Percentiles rank a stretch among this genome's conserved stretches.
Conservation (phyloP, 139 green algal species). For the Astrephomene gubernaculifera region DNA sequence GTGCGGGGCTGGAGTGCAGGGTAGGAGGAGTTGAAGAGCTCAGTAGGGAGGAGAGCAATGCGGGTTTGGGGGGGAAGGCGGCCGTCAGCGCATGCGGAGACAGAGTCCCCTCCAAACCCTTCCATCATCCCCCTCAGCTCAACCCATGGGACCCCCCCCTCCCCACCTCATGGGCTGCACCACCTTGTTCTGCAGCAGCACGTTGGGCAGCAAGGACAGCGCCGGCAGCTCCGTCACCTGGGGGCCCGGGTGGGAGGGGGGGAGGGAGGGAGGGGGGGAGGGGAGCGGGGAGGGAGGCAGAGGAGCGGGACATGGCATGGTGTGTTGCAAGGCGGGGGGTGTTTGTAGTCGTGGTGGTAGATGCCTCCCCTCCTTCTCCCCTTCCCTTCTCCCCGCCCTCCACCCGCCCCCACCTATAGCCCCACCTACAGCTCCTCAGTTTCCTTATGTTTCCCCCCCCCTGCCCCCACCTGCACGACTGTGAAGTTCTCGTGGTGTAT, state of each 20-base stretch:
- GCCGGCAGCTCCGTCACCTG: conserved; percentile 78
- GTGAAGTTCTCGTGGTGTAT: conserved; percentile 65
- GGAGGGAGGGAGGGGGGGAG: not conserved
- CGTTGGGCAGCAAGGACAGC: conserved; percentile 71
- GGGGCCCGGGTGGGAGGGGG: not conserved
- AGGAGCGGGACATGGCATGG: not conserved
- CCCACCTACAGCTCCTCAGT: no score
- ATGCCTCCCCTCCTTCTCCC: no score
- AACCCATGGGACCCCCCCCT: not conserved
- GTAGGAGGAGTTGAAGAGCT: conserved; percentile 45
- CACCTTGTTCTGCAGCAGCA: conserved; percentile 64
- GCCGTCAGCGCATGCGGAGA: no score
- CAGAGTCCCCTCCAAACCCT: not conserved
- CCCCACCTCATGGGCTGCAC: conserved; percentile 63
- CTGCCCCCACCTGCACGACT: conserved; percentile 43
- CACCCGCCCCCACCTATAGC: no score
- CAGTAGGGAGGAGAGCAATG: no score
- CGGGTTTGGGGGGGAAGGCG: no score
- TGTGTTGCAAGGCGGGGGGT: no score
- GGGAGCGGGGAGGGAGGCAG: not conserved
- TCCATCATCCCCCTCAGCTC: not conserved
- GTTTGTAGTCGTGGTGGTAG: no score
- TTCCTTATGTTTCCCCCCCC: no score
- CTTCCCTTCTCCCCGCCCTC: no score
- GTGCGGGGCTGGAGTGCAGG: conserved; percentile 46